Evolutionary conservation across 495 filamentous ascomycete genomes (phyloP).

Genomic region (Xylaria grammica): DNA sequence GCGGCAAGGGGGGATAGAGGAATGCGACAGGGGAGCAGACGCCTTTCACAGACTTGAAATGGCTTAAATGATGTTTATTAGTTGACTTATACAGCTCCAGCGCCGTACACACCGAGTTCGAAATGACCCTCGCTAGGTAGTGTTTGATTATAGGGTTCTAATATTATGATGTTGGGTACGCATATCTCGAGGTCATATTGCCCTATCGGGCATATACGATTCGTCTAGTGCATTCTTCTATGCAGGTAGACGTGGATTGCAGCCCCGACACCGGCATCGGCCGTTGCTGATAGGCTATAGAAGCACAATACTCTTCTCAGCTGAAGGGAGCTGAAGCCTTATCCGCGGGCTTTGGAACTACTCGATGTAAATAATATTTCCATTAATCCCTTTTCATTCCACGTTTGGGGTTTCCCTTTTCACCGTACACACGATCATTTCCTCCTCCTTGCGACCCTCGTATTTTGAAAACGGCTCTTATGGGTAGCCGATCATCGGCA

Average conservation of each 20-base stretch:
- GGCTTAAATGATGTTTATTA: constrained; percentile 2
- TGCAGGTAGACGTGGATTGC: neutral
- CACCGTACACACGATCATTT: too few relatives aligned
- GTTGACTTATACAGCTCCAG: constrained; percentile 23
- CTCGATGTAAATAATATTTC: too few relatives aligned
- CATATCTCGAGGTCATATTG: constrained; percentile 6
- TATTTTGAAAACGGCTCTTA: neutral
- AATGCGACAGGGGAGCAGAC: neutral
- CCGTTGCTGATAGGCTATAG: neutral
- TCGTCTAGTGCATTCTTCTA: neutral
- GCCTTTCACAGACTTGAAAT: neutral
- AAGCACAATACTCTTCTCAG: too few relatives aligned
- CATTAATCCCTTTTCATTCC: too few relatives aligned
- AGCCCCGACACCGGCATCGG: neutral
- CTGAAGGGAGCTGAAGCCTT: neutral
- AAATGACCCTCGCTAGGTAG: neutral
- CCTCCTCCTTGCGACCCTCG: neutral
- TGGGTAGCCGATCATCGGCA: neutral
- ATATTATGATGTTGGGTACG: too few relatives aligned
- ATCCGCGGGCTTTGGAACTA: neutral
- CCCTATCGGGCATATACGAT: neutral
- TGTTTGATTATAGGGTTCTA: neutral
- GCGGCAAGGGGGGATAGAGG: neutral
- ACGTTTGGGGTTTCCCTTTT: too few relatives aligned
- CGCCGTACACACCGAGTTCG: neutral